Base-by-base conservation (phyloP, 768 basidiomycete species). In the Pulveroboletus sp. region DNA sequence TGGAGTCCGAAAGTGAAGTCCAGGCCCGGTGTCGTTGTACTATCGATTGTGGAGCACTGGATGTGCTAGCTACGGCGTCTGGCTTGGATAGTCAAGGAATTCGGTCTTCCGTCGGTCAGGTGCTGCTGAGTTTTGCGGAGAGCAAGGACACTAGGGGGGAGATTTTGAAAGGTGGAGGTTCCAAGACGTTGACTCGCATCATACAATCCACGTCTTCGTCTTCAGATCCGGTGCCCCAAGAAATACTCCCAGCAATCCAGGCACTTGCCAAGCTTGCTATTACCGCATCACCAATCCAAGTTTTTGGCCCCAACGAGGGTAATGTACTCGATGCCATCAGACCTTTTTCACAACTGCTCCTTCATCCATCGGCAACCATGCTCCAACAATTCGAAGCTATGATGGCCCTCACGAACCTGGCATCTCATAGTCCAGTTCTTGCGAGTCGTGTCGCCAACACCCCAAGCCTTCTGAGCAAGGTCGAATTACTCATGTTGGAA, bases 361-460 rank as follows among this genome's bases (percentile, higher is more conserved):
- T 81, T 34, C 82, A 87, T 60, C 69, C 81, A 1, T 76, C 80
- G 0, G 79, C 90, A 9, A 84, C 70, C 39, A 77, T 88, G 29
- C 72, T 98, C 6, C 92, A 97, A 61, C 79, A 79, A 34, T 99
- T 99, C 60, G 97, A 99, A 67, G 83, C 84, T 4, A 74, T 94
- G 58, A 97, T 98, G 95, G 94, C 93, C 1, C 75, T 99, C 44
- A 99, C 97, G 8, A 99, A 99, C 64, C 71, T 98, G 36, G 85
- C 95, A 1, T 94, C 93, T 16, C 77, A 90, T 43, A 80, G 79
- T 41, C 71, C 82, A 0, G 78, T 81, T 25, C 66, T 84, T 9
- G 83, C 90, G 3, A 72, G 78, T 17, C 80, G 85, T 39, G 79
- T 97, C 40, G 84, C 83, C 2, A 72, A 73, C 38, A 72, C 76